phyloP scores from a whole-genome alignment of 805 yeast genomes.

The Lipomyces japonicus region DNA sequence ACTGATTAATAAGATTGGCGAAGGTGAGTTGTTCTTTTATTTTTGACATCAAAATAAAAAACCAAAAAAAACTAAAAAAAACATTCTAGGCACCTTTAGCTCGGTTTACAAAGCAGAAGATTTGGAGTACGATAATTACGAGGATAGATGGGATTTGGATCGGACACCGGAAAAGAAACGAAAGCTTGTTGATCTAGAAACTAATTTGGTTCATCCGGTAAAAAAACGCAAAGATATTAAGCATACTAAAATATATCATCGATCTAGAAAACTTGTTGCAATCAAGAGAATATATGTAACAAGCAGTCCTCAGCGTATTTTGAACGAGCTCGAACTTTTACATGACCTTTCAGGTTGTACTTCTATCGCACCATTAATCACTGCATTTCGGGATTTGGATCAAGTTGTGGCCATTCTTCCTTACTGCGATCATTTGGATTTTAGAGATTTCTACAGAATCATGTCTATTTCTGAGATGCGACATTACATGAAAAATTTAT shows the following conservation, averaged over 20 bases:
- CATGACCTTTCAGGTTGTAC: conserved; percentile 56
- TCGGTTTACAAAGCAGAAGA: conserved; percentile 62
- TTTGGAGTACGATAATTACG: conserved; percentile 38
- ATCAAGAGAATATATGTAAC: conserved; percentile 91
- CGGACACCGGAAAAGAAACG: conserved; percentile 38
- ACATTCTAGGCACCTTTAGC: conserved; percentile 51
- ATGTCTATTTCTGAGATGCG: conserved; percentile 76
- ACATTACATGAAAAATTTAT: conserved; percentile 71
- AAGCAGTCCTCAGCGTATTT: conserved; percentile 86
- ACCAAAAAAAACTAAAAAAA: not conserved
- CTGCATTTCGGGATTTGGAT: conserved; percentile 81
- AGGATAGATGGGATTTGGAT: conserved; percentile 34
- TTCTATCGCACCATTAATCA: conserved; percentile 83
- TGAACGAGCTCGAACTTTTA: conserved; percentile 77
- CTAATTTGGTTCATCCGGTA: not conserved
- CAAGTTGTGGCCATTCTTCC: conserved; percentile 93
- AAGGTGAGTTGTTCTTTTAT: conserved; percentile 31
- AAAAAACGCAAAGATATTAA: not conserved
- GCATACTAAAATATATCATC: conserved; percentile 27
- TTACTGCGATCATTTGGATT: conserved; percentile 85
- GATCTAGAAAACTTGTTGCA: conserved; percentile 56
- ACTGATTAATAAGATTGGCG: conserved; percentile 58
- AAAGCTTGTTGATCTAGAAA: conserved; percentile 4
- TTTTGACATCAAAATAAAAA: not conserved
- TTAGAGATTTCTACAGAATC: conserved; percentile 75